Percentiles rank a stretch among this genome's conserved stretches.
Evolutionary conservation across 192 early-diverging fungal genomes (phyloP).

Genomic region (Umbelopsis sp.): DNA sequence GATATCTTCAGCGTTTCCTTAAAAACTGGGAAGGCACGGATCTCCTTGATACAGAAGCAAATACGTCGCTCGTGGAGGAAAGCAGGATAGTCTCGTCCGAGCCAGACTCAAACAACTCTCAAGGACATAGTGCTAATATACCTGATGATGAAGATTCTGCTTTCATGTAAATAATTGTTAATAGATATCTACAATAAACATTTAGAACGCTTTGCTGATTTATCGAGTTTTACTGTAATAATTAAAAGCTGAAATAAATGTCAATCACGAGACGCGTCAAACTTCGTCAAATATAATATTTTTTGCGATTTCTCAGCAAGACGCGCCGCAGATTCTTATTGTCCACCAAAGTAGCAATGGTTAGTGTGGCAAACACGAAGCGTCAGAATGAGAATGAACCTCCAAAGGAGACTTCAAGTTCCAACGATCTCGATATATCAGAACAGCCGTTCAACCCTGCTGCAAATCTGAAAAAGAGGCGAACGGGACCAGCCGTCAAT

Average conservation of each 20-base stretch:
- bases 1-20: slow-evolving; percentile 8
- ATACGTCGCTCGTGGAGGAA: neutral
- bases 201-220: neutral
- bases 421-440: neutral
- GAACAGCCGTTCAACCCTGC: slow-evolving; percentile 10
- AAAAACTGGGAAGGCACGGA: neutral
- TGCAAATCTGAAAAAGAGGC: neutral
- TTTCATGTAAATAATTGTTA: slow-evolving; percentile 20
- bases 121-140: neutral
- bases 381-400: slow-evolving; percentile 11
- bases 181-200: neutral
- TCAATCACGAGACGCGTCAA: slow-evolving; percentile 7
- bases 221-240: too few species aligned
- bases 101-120: neutral
- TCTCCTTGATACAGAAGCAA: neutral
- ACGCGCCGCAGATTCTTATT: slow-evolving; percentile 14
- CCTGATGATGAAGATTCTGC: neutral
- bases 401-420: neutral
- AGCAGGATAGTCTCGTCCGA: too few species aligned
- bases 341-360: neutral
- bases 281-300: neutral
- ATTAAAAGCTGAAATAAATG: too few species aligned
- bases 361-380: neutral
- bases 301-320: neutral
- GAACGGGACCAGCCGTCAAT: neutral